phyloP scores from a whole-genome alignment of 139 green algal species.

The Auxenochlorella protothecoides region DNA sequence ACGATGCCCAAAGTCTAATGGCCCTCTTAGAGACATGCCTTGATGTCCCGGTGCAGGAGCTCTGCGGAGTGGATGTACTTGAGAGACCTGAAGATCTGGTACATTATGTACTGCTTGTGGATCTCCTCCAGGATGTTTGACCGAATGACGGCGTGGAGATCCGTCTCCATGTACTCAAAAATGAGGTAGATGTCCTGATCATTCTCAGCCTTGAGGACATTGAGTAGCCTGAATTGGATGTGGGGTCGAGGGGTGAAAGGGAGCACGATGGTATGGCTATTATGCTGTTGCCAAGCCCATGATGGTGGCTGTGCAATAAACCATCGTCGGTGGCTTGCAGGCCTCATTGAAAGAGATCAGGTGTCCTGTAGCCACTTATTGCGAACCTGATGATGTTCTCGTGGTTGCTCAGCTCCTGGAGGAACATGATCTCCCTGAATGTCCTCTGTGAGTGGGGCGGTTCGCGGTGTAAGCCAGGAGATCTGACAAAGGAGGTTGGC shows the following conservation, averaged over 20 bases:
- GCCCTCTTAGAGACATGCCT: slow-evolving; percentile 34
- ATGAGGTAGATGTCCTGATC: slow-evolving; percentile 91
- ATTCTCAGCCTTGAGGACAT: slow-evolving; percentile 94
- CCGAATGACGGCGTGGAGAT: slow-evolving; percentile 88
- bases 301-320: no score
- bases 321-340: no score
- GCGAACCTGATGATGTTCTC: slow-evolving; percentile 86
- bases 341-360: no score
- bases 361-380: neutral
- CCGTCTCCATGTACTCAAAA: slow-evolving; percentile 98
- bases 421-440: slow-evolving; percentile 97
- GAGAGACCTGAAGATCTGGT: slow-evolving; percentile 92
- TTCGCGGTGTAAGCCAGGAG: no score
- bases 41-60: slow-evolving; percentile 95
- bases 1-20: no score
- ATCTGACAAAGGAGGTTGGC: no score
- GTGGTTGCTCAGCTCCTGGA: slow-evolving; percentile 89
- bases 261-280: neutral
- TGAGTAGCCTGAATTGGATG: slow-evolving; percentile 63
- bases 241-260: neutral
- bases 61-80: slow-evolving; percentile 96
- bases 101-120: slow-evolving; percentile 99
- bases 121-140: slow-evolving; percentile 94
- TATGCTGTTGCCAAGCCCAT: neutral
- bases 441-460: slow-evolving; percentile 61